Evolutionary conservation across 768 basidiomycete species (phyloP), one percentile per base, ranked within the genome.

Genomic region (Suillus subaureus): DNA sequence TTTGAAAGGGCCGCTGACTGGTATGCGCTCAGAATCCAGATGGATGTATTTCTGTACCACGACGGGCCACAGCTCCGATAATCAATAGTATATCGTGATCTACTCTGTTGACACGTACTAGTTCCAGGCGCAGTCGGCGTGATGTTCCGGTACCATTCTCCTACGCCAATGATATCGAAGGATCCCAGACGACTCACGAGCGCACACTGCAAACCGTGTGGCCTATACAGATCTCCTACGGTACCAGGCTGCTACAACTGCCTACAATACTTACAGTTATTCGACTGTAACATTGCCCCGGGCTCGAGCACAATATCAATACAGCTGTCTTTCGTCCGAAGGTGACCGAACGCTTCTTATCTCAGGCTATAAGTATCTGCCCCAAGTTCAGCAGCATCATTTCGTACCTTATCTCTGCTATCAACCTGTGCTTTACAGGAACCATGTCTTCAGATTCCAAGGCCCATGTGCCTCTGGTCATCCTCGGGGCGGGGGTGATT

Each of bases 401-500:
- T 16, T 26, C 23, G 2, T 39, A 11, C 37, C 57, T 58, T 58
- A 57, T 39, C 37, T 58, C 9, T 58, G 8, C 37, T 40, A 11
- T 58, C 23, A 8, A 40, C 37, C 31, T 21, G 9, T 6, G 26
- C 40, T 12, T 18, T 60, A 42, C 40, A 42, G 11, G 28, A 43
- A 56, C 16, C 39, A 70, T 75, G 76, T 58, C 69, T 9, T 42
- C 2, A 21, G 8, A 39, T 35, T 65, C 70, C 15, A 54, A 62
- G 37, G 16, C 66, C 1, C 66, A 65, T 40, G 64, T 51, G n/a
- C 67, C 68, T 31, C 51, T 79, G 52, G 72, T 81, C 28, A 73
- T 80, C 31, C 70, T 80, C 31, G 80, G 79, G 37, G 79, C 79
- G 12, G 81, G 81, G 28, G 79, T 82, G 23, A 74, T 81, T 26